phyloP scores from a whole-genome alignment of 768 basidiomycete species.

The Suillus hirtellus region DNA sequence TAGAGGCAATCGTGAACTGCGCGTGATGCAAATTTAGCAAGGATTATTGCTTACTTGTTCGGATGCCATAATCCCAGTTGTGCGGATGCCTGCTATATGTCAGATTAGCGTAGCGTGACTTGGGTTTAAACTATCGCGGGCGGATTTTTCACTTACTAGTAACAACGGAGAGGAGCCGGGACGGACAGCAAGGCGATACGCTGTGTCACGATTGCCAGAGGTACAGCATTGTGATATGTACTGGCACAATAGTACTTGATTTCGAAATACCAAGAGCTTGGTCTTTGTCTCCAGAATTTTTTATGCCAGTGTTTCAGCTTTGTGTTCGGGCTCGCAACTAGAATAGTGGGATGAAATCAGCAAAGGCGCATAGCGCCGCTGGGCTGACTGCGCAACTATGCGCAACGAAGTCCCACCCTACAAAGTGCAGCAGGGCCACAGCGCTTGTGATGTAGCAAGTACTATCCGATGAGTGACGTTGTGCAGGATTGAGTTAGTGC shows the following conservation, averaged over 20 bases:
- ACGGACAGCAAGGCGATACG: too few species aligned
- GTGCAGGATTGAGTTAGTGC: neutral
- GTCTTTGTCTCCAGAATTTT: neutral
- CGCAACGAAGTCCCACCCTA: neutral
- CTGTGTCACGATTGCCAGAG: too few species aligned
- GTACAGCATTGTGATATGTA: neutral
- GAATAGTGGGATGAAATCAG: neutral
- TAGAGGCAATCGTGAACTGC: too few species aligned
- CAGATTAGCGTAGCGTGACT: too few species aligned
- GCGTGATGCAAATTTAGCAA: too few species aligned
- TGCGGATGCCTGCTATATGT: too few species aligned
- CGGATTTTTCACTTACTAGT: too few species aligned
- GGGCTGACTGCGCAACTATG: neutral
- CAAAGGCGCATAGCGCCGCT: neutral
- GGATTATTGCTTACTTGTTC: too few species aligned
- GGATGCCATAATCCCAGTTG: too few species aligned
- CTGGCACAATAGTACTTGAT: neutral
- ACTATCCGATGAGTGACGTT: neutral
- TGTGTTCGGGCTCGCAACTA: neutral
- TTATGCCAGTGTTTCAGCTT: neutral
- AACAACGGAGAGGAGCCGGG: too few species aligned
- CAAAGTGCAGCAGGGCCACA: neutral
- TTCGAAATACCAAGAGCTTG: neutral
- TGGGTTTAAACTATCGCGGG: too few species aligned
- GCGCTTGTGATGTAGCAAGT: neutral